A percentile compares a stretch with the other conserved stretches of the same genome.
Evolutionary conservation across 108 stramenopile genomes (phyloP).

Genomic region (Chaetoceros tenuissimus): DNA sequence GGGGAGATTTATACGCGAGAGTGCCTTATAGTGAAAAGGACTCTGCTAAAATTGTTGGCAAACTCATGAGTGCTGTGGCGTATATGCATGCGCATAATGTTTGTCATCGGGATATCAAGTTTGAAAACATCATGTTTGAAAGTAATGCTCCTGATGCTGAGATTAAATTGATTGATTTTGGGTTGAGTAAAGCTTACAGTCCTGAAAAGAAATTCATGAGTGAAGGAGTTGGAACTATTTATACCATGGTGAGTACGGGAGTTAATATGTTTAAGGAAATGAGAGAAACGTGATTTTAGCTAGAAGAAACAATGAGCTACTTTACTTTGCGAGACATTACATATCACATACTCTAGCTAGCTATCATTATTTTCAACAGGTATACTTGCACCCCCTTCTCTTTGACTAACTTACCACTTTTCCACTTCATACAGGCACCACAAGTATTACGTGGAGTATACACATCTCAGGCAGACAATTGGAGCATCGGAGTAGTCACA

Average conservation of each 20-base stretch:
- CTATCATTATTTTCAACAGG: too few relatives aligned
- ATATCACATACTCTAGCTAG: too few relatives aligned
- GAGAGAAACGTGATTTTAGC: too few relatives aligned
- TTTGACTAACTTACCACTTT: too few relatives aligned
- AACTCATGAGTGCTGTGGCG: constrained; percentile 49
- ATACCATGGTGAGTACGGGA: constrained; percentile 54
- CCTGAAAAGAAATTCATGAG: constrained; percentile 23
- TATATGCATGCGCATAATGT: constrained; percentile 90
- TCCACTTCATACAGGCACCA: constrained; percentile 21
- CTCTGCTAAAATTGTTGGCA: constrained; percentile 46
- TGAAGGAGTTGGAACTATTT: constrained; percentile 71
- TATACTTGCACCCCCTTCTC: too few relatives aligned
- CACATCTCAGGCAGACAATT: constrained; percentile 39
- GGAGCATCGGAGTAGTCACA: constrained; percentile 52
- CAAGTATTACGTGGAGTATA: constrained; percentile 47
- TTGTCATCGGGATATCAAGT: constrained; percentile 96
- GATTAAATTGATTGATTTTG: constrained; percentile 69
- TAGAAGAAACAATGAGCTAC: too few relatives aligned
- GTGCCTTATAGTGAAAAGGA: constrained; percentile 61
- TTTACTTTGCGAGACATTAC: too few relatives aligned
- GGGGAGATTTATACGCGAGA: constrained; percentile 62
- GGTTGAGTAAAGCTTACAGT: constrained; percentile 53
- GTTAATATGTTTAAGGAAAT: too few relatives aligned
- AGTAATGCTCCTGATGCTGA: constrained; percentile 40
- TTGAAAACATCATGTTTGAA: constrained; percentile 76